Conservation (phyloP, 192 early-diverging fungal genomes). For the Podila clonocystis region DNA sequence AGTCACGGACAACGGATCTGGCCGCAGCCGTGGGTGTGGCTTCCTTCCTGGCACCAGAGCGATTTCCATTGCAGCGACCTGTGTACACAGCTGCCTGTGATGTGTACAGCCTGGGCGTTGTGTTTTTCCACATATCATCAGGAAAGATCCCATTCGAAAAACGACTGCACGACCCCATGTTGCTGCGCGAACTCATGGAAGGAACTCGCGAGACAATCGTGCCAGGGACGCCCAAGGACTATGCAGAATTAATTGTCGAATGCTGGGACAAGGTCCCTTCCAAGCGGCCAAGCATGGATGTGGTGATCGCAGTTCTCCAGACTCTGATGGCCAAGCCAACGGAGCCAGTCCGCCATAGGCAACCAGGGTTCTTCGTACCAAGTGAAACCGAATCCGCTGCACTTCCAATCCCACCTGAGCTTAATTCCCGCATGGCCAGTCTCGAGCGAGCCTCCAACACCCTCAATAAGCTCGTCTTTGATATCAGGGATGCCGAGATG, state of each 20-base stretch:
- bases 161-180: conserved; percentile 20
- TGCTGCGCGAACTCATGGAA: conserved; percentile 33
- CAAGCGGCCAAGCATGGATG: conserved; percentile 48
- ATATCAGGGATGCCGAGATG: conserved; percentile 44
- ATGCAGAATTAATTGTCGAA: conserved; percentile 38
- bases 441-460: conserved; percentile 26
- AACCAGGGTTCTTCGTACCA: conserved; percentile 30
- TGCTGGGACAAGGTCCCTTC: conserved; percentile 51
- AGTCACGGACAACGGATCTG: conserved; percentile 23
- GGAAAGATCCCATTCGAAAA: conserved; percentile 44
- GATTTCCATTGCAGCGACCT: conserved; percentile 28
- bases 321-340: conserved; percentile 36
- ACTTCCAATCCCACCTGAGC: conserved; percentile 39
- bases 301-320: conserved; percentile 49
- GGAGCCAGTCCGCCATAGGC: conserved; percentile 22
- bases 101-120: conserved; percentile 53
- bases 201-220: conserved; percentile 42
- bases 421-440: conserved; percentile 31
- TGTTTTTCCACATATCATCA: conserved; percentile 56
- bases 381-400: conserved; percentile 32
- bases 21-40: conserved; percentile 41
- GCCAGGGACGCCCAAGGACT: conserved; percentile 45
- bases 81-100: conserved; percentile 49
- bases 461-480: conserved; percentile 48
- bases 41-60: conserved; percentile 40